These are phyloP conservation scores for Candida sanyaensis DNA, from an alignment of 1,139 yeast genomes.

Conservation along the genomic window DNA sequence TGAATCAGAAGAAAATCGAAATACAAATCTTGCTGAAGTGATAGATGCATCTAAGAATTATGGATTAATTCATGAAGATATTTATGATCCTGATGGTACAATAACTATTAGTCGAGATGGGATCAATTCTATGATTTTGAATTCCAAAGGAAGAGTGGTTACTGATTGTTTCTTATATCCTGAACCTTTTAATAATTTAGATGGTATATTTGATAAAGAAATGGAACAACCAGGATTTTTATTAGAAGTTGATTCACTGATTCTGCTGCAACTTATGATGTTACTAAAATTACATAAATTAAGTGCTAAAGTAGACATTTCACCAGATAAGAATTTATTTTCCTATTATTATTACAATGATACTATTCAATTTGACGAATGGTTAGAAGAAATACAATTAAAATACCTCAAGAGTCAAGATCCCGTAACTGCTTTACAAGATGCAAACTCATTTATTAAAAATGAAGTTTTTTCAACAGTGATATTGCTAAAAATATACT, in stretches of 20 bases:
- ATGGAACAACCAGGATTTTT: constrained; percentile 45
- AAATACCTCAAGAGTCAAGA: constrained; percentile 28
- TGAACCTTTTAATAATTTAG: constrained; percentile 42
- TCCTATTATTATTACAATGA: constrained; percentile 63
- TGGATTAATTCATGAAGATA: constrained; percentile 70
- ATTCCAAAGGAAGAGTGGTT: constrained; percentile 80
- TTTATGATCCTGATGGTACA: constrained; percentile 43
- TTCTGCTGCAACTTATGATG: constrained; percentile 42
- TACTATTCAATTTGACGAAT: constrained; percentile 39
- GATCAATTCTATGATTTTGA: constrained; percentile 68
- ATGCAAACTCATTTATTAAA: constrained; percentile 31
- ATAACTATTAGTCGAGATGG: constrained; percentile 63
- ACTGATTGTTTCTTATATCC: constrained; percentile 80
- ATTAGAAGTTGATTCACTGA: constrained; percentile 56
- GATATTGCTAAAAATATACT: constrained; percentile 21
- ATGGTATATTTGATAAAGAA: constrained; percentile 20
- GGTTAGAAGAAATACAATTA: constrained; percentile 34
- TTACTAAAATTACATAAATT: constrained; percentile 67
- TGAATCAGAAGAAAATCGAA: constrained; percentile 46
- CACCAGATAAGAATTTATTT: constrained; percentile 25
- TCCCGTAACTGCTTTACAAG: constrained; percentile 37
- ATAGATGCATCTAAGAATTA: constrained; percentile 49
- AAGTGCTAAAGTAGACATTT: constrained; percentile 57
- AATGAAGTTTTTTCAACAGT: constrained; percentile 32
- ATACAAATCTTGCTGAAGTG: constrained; percentile 36